Conservation (phyloP, 2,329 filamentous ascomycete species). For the Sporothrix sp. region DNA sequence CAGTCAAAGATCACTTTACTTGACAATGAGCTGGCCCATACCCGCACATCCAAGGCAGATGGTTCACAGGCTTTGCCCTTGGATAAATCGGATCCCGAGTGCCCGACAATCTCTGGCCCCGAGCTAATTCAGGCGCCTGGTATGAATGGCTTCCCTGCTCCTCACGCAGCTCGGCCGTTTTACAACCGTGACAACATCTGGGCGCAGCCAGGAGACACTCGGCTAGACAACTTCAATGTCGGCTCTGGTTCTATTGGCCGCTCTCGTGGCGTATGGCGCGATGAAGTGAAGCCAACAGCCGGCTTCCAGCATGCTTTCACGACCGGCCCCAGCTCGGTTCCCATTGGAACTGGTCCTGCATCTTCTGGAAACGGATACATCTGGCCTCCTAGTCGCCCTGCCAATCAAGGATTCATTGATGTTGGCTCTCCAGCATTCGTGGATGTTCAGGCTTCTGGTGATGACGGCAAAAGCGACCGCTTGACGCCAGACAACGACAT, state of each 20-base stretch:
- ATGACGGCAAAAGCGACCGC: slow-evolving; percentile 37
- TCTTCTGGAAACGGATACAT: slow-evolving; percentile 27
- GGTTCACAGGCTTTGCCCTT: slow-evolving; percentile 44
- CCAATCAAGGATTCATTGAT: slow-evolving; percentile 34
- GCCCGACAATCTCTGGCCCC: slow-evolving; percentile 14
- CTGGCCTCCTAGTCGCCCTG: slow-evolving; percentile 38
- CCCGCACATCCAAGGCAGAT: slow-evolving; percentile 49
- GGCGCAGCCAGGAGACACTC: slow-evolving; percentile 43
- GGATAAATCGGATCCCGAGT: slow-evolving; percentile 30
- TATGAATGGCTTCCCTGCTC: slow-evolving; percentile 15
- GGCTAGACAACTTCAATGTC: slow-evolving; percentile 48
- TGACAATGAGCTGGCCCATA: slow-evolving; percentile 58
- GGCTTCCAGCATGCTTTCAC: slow-evolving; percentile 25
- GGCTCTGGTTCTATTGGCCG: slow-evolving; percentile 29
- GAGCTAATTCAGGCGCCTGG: slow-evolving; percentile 12
- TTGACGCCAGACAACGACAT: slow-evolving; percentile 41
- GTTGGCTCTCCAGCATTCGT: slow-evolving; percentile 20
- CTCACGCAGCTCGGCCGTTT: slow-evolving; percentile 28
- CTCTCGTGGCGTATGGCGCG: slow-evolving; percentile 13
- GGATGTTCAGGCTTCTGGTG: slow-evolving; percentile 26
- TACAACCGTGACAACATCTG: slow-evolving; percentile 39
- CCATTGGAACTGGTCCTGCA: slow-evolving; percentile 25
- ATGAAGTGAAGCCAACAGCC: slow-evolving; percentile 32
- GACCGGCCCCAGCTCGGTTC: slow-evolving; percentile 20
- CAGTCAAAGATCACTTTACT: slow-evolving; percentile 61